Base-by-base conservation (phyloP, 2,329 filamentous ascomycete genomes). In the Colletotrichum viniferum region DNA sequence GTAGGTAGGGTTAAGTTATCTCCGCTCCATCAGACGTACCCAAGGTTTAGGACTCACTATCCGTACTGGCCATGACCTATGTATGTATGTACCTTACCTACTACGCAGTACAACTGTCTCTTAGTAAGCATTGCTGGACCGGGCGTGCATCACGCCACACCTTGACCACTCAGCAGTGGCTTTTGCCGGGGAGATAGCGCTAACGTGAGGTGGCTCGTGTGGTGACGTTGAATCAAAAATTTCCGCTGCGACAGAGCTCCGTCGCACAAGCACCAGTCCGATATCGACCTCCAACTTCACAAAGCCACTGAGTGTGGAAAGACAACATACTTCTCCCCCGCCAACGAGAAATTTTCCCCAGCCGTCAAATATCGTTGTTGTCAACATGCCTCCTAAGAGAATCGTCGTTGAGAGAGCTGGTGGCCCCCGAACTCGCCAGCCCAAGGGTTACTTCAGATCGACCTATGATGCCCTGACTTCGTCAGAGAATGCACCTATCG, bases 401-500 rank as follows among this genome's bases (percentile, higher is more conserved):
- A 86, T 92, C 77, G 82, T 87, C 75, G 87, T 90, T 79, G 88
- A 91, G 79, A 85, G 85, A 79, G 84, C 85, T 64, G 83, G 83
- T 63, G 79, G 82, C 77, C 84, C 84, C 58, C 84, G 85, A 77
- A 82, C 86, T 64, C 83, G 86, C 76, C 84, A 85, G 77, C 82
- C 86, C 70, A 88, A 87, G 80, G 89, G 92, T 77, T 88, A 91
- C 83, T 79, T 94, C 78, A 86, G 86, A 79, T 87, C 87, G 73
- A 87, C 90, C 78, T 94, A 94, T 84, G 88, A 90, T 76, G 87
- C 91, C 78, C 81, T 94, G 81, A 94, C 92, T 71, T 90, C 90
- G 32, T 84, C 92, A 38, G 93, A 95, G 81, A 94, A 95, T 84
- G 89, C 91, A 64, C 90, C 92, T 72, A 90, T 94, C 72, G 92